Evolutionary conservation across 345 rosid species (phyloP).

Genomic region (Aquilaria yunnanensis): DNA sequence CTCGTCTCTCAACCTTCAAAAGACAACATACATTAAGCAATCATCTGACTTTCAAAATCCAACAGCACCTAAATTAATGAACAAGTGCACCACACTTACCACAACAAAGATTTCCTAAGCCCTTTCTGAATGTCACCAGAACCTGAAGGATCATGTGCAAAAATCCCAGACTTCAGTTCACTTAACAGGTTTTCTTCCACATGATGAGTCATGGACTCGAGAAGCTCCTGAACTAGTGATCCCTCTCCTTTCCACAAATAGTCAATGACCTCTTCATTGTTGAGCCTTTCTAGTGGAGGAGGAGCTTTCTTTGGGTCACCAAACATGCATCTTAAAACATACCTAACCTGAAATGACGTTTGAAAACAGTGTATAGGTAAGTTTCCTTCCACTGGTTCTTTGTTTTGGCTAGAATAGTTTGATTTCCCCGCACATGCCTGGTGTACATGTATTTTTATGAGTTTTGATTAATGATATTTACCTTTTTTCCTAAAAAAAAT

Average conservation of each 20-base stretch:
- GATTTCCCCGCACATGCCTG: no score
- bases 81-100: constrained; percentile 46
- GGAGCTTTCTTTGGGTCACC: constrained; percentile 95
- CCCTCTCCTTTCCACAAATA: constrained; percentile 88
- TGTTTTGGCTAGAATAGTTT: no score
- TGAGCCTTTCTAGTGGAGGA: constrained; percentile 86
- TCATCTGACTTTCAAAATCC: constrained; percentile 8
- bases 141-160: constrained; percentile 59
- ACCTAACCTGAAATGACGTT: constrained; percentile 64
- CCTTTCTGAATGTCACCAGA: constrained; percentile 59
- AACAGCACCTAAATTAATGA: constrained; percentile 2
- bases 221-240: constrained; percentile 84
- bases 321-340: constrained; percentile 87
- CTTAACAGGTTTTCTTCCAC: constrained; percentile 51
- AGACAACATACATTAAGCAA: constrained; percentile 7
- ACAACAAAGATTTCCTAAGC: constrained; percentile 80
- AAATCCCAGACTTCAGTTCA: constrained; percentile 70
- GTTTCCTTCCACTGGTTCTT: no score
- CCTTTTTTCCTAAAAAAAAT: no score
- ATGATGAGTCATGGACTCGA: constrained; percentile 74
- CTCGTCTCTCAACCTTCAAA: constrained; percentile 92
- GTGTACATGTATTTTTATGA: no score
- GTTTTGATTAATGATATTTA: no score
- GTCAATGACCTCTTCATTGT: constrained; percentile 65
- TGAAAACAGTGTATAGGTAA: background rate